A percentile compares a stretch with the other conserved stretches of the same genome.
Conservation (phyloP, 345 rosid genomes). For the Ailanthus altissimus region DNA sequence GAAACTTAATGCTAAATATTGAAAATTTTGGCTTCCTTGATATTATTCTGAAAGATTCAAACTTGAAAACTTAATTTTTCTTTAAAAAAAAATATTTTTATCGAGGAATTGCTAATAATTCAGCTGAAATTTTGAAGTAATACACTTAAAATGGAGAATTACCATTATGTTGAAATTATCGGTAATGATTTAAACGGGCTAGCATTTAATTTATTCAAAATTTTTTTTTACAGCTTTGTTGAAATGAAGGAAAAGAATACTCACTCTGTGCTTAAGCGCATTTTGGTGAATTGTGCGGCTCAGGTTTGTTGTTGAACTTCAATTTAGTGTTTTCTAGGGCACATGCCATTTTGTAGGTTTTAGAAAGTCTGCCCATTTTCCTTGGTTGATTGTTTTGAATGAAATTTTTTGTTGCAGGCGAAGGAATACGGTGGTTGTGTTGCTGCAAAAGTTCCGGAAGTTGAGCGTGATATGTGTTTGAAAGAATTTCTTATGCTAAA, state of each 20-base stretch:
- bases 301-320: slow-evolving; percentile 56
- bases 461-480: slow-evolving; percentile 81
- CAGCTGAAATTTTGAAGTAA: background rate
- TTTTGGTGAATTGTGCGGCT: slow-evolving; percentile 73
- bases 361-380: slow-evolving; percentile 1
- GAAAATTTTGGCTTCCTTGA: background rate
- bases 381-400: slow-evolving; percentile 22
- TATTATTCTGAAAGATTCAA: too few species aligned
- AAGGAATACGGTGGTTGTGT: slow-evolving; percentile 90
- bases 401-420: slow-evolving; percentile 50
- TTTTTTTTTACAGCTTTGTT: slow-evolving; percentile 34
- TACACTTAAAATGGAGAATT: background rate
- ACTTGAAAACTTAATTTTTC: too few species aligned
- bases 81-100: too few species aligned
- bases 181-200: background rate
- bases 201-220: background rate
- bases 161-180: background rate
- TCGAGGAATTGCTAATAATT: background rate
- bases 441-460: slow-evolving; percentile 80
- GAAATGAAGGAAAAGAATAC: slow-evolving; percentile 82
- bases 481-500: slow-evolving; percentile 82
- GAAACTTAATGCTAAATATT: background rate
- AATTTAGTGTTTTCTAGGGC: background rate
- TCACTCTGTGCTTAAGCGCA: slow-evolving; percentile 60
- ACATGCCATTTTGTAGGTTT: slow-evolving; percentile 2